phyloP scores from a whole-genome alignment of 495 filamentous ascomycete genomes.

The Xylaria nigripes region DNA sequence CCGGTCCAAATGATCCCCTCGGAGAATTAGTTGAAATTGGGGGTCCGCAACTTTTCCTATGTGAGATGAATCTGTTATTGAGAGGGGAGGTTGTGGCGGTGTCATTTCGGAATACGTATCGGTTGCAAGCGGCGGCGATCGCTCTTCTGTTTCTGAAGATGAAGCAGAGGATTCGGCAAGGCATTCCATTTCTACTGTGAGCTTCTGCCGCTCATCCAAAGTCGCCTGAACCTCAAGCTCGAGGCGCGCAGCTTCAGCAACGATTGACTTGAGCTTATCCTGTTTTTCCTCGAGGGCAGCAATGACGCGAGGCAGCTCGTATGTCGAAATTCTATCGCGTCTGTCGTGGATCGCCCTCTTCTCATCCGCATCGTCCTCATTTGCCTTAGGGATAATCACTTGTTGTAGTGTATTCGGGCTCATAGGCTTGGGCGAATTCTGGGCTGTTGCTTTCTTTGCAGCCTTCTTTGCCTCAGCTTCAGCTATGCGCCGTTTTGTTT shows the following conservation, averaged over 20 bases:
- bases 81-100: neutral
- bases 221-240: slow-evolving; percentile 48
- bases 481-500: slow-evolving; percentile 66
- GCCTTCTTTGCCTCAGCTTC: slow-evolving; percentile 60
- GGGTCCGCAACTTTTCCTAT: neutral
- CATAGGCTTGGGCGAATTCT: slow-evolving; percentile 15
- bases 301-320: slow-evolving; percentile 51
- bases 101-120: neutral
- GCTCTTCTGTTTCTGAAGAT: slow-evolving; percentile 26
- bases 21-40: neutral
- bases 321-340: slow-evolving; percentile 47
- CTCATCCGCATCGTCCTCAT: neutral
- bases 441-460: slow-evolving; percentile 27
- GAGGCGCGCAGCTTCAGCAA: slow-evolving; percentile 50
- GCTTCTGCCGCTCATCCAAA: slow-evolving; percentile 35
- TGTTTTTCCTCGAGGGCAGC: slow-evolving; percentile 44
- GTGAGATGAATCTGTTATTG: neutral
- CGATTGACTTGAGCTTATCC: slow-evolving; percentile 45
- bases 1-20: neutral
- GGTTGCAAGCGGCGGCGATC: slow-evolving; percentile 19
- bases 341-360: slow-evolving; percentile 34
- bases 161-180: slow-evolving; percentile 40
- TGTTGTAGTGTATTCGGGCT: slow-evolving; percentile 17
- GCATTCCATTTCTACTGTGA: slow-evolving; percentile 49
- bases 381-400: slow-evolving; percentile 13